These are phyloP conservation scores for Protea cynaroides DNA, from an alignment of 164 flowering plant genomes.

Conservation along the genomic window DNA sequence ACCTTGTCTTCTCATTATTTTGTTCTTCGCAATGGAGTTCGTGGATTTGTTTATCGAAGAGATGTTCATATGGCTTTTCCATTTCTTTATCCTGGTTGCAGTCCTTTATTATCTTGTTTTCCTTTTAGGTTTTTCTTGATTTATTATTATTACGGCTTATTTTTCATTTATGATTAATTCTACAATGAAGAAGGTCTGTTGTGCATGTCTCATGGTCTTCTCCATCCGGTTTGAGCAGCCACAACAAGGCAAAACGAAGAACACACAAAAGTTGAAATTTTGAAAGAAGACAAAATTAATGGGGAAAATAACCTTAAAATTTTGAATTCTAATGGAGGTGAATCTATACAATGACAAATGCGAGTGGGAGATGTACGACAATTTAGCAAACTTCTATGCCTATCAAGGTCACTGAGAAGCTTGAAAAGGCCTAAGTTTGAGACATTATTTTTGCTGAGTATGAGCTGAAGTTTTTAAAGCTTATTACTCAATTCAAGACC, in stretches of 20 bases:
- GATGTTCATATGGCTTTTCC: background rate
- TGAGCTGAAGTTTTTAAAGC: constrained; percentile 75
- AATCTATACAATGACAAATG: constrained; percentile 95
- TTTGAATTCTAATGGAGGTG: constrained; percentile 53
- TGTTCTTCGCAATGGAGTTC: background rate
- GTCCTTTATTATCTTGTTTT: background rate
- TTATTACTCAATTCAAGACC: constrained; percentile 88
- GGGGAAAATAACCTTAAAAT: no score
- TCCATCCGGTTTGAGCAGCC: constrained; percentile 32
- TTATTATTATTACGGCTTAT: no score
- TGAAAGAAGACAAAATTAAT: no score
- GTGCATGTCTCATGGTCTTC: constrained; percentile 89
- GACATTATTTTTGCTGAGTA: constrained; percentile 67
- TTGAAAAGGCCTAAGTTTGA: constrained; percentile 84
- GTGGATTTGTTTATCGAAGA: background rate
- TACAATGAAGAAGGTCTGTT: constrained; percentile 28
- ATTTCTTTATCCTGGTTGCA: no score
- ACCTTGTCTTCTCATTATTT: background rate
- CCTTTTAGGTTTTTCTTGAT: background rate
- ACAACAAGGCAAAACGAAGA: background rate
- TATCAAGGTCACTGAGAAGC: constrained; percentile 86
- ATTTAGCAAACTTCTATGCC: constrained; percentile 83
- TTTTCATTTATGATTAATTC: background rate
- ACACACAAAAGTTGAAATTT: background rate
- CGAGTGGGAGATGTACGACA: constrained; percentile 93